Evolutionary conservation across 192 early-diverging fungal species (phyloP).

Genomic region (Ambispora gerdemannii): DNA sequence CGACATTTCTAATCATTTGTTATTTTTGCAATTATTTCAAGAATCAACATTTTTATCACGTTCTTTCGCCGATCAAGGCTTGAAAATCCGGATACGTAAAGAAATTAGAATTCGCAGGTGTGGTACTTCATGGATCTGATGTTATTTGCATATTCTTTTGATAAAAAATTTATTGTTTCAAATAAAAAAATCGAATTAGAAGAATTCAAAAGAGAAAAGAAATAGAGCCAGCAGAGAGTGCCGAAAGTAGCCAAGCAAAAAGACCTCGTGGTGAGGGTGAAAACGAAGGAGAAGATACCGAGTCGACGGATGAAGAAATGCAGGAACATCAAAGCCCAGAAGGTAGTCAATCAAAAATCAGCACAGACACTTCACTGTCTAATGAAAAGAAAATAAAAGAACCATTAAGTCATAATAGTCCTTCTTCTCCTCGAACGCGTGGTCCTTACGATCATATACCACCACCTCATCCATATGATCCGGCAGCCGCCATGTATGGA

Average conservation of each 20-base stretch:
- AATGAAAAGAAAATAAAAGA: background rate
- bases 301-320: background rate
- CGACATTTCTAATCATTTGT: too few species aligned
- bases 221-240: background rate
- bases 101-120: slow-evolving; percentile 61
- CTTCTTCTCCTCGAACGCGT: background rate
- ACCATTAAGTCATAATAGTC: background rate
- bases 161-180: too few species aligned
- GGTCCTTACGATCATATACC: background rate
- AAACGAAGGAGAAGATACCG: background rate
- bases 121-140: slow-evolving; percentile 2
- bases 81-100: slow-evolving; percentile 92
- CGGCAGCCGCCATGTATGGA: background rate
- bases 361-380: background rate
- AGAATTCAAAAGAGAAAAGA: background rate
- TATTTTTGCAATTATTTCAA: too few species aligned
- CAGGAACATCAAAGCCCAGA: background rate
- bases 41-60: slow-evolving; percentile 86
- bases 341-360: background rate
- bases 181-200: too few species aligned
- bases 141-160: too few species aligned
- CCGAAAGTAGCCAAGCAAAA: background rate
- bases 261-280: background rate
- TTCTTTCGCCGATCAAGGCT: slow-evolving; percentile 93
- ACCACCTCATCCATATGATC: background rate